Evolutionary conservation across 768 basidiomycete genomes (phyloP), one percentile per base, ranked within the genome.

Genomic region (Dentipellis fragilis): DNA sequence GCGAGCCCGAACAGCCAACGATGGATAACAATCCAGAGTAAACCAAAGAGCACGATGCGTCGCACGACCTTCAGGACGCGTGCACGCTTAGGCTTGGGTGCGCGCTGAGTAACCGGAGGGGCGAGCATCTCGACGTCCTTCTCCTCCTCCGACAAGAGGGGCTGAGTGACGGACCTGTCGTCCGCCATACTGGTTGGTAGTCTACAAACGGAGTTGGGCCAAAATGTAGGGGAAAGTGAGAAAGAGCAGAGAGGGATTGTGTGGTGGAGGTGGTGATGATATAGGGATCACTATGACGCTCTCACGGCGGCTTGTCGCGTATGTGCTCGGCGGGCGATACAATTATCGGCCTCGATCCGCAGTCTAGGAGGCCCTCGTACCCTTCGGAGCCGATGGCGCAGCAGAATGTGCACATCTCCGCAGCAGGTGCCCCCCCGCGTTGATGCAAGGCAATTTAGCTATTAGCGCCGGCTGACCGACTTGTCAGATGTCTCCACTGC

Each of bases 1-100:
- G 54, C 34, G 6, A 54, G 54, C 22, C 39, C 14, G 36, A 52
- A 58, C 23, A 55, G 10, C 57, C 57, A 58, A 17, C 29, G 48
- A 29, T 60, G 51, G 38, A 58, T 51, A 16, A 55, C 29, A 49
- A 49, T 59, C 48, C 54, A 58, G 14, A 58, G 17, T 22, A 59
- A 4, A 19, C 47, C 48, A 49, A 60, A 37, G 22, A 29, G 54
- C 17, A 58, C 6, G 49, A 50, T n/a, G 47, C 55, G 51, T 49
- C 45, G 59, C 21, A 53, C 12, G 40, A 55, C 10, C 2, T 9
- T 49, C 42, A 47, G 51, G 35, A 11, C 7, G 8, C 21, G 48
- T 21, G 23, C 19, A 22, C n/a, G 17, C 34, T 39, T 22, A 23
- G 19, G 16, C 22, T 49, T 49, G 3, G 48, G 48, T 12, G 22